Evolutionary conservation across 1,284 basidiomycete species (phyloP), one percentile per base, ranked within the genome.

Genomic region (Pterula multifida): DNA sequence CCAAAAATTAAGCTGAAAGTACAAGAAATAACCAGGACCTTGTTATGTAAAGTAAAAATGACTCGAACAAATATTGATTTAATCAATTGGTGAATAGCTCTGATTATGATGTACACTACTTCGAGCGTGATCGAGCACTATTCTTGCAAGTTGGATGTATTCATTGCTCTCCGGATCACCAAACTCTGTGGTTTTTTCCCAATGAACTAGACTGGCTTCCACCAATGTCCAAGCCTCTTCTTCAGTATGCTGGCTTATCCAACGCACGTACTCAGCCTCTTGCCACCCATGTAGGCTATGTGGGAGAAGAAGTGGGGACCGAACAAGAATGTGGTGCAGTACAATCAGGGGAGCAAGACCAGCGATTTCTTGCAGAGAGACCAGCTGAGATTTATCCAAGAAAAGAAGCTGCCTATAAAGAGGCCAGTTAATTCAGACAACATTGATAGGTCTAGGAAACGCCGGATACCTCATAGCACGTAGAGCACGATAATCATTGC

Each of bases 281-380:
- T 88, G 85, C 93, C 93, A 96, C 0, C 86, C 84, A 60, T 95
- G 90, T 48, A 91, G 65, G 48, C 79, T 73, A 63, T 96, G 90
- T 3, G 93, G 92, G 25, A 97, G 72, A 1, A 81, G 77, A 45
- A 95, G 72, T 0, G 88, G 81, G 1, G 89, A 90, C 13, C 90
- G 82, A n/a, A 94, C 90, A 32, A 96, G 72, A 56, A 95, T 85
- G 59, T 96, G 91, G 60, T 96, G 92, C 13, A 95, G 68, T 4
- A 96, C 83, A 54, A 94, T 79, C 19, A 95, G 70, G 0, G 88
- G 79, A 1, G 90, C 81, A 19, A 96, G 72, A 9, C 81, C 85
- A 1, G 69, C 66, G 0, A 90, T 94, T 50, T 78, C 73, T 36
- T 75, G 68, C 0, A 80, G 72, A 28, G 78, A 76, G 0, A 81